These are phyloP conservation scores for Eragrostis curvula DNA, from an alignment of 176 grass and related monocot species.

Conservation along the genomic window DNA sequence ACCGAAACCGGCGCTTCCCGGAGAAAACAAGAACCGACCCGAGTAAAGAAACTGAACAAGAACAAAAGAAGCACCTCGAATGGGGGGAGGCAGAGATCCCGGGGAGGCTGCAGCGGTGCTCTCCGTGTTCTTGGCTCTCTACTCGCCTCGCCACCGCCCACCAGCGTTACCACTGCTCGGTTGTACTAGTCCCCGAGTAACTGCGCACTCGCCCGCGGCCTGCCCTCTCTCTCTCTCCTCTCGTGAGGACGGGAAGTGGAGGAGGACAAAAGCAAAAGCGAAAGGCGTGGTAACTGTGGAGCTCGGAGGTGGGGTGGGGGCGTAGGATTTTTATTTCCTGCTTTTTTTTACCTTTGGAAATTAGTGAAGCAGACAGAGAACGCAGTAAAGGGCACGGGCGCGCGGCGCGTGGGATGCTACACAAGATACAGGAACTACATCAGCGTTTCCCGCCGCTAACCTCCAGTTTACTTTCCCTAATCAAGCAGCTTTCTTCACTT, in stretches of 20 bases:
- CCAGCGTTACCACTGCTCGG: constrained; percentile 8
- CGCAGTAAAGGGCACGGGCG: not conserved
- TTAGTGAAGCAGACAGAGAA: constrained; percentile 4
- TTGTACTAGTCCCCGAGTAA: constrained; percentile 30
- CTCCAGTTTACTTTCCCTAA: constrained; percentile 32
- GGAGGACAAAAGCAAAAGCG: constrained; percentile 42
- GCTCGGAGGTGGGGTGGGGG: constrained; percentile 28
- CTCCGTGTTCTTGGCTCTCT: constrained; percentile 30
- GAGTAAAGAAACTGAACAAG: not conserved
- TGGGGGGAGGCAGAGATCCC: constrained; percentile 40
- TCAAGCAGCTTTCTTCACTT: constrained; percentile 17
- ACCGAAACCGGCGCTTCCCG: constrained; percentile 7
- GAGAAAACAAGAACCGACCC: not conserved
- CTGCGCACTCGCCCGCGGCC: constrained; percentile 21
- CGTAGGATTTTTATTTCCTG: constrained; percentile 29
- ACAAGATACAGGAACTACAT: too few species aligned
- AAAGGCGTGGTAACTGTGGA: constrained; percentile 37
- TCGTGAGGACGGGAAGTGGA: constrained; percentile 33
- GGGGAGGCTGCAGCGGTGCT: not conserved
- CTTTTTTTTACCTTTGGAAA: not conserved
- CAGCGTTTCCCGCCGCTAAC: constrained; percentile 32
- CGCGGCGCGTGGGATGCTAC: constrained; percentile 24
- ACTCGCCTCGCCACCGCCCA: constrained; percentile 38
- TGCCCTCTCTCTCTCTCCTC: constrained; percentile 33
- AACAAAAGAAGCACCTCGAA: constrained; percentile 47